Evolutionary conservation across 352 stramenopile genomes (phyloP).

Genomic region (Globisporangium paddicum): DNA sequence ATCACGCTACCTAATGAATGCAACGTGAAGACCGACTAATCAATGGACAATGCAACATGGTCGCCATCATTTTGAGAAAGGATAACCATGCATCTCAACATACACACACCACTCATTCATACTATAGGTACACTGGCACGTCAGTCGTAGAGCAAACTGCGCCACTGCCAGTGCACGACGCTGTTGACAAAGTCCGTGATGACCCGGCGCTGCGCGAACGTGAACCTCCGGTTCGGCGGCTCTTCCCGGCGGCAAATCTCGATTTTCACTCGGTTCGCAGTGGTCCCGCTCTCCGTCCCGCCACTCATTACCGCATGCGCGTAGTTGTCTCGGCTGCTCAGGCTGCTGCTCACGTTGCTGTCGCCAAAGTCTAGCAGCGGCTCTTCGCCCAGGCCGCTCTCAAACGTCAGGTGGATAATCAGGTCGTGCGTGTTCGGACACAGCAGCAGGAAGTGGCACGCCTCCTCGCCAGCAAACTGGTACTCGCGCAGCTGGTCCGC

Average conservation of each 20-base stretch:
- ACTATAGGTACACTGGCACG: too few species aligned
- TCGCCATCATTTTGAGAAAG: too few species aligned
- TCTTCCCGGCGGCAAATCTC: constrained; percentile 86
- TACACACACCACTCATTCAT: not conserved
- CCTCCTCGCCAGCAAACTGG: constrained; percentile 71
- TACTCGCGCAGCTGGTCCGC: constrained; percentile 80
- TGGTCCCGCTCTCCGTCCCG: not conserved
- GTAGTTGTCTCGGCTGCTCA: constrained; percentile 11
- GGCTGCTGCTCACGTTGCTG: constrained; percentile 18
- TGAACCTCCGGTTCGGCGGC: constrained; percentile 72
- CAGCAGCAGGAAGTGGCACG: constrained; percentile 73
- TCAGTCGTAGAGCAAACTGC: constrained; percentile 84
- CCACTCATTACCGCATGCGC: not conserved
- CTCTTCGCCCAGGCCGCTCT: constrained; percentile 27
- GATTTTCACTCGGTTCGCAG: constrained; percentile 25
- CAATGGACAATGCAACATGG: too few species aligned
- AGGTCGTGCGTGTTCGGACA: constrained; percentile 81
- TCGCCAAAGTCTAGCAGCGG: constrained; percentile 3
- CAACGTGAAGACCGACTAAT: too few species aligned
- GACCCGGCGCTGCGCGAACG: constrained; percentile 70
- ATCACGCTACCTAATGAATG: too few species aligned
- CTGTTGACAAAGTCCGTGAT: constrained; percentile 86
- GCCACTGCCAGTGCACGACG: constrained; percentile 88
- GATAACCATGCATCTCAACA: too few species aligned
- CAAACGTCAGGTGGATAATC: constrained; percentile 84